Base-by-base conservation (phyloP, 495 filamentous ascomycete species). In the Extremus antarcticus region DNA sequence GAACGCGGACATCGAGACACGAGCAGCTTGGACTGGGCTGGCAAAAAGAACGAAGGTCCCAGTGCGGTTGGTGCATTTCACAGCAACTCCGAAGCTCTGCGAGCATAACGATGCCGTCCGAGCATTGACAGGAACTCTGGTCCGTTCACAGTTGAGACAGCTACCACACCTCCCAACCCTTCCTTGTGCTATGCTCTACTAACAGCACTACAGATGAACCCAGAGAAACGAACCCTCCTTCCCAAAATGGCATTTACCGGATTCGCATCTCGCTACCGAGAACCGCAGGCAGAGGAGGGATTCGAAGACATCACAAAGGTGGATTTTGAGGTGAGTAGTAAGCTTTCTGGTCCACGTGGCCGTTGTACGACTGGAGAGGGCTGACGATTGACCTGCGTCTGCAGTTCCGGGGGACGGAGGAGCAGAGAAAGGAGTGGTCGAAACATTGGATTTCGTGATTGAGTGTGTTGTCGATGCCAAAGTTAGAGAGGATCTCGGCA, bases 71-170 rank as follows among this genome's bases (percentile, higher is more conserved):
- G 70, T 96, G 3, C 84, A 87, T 61, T 95, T 98, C 70, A 86
- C 84, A 47, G 80, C 88, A 16, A 69, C 80, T 1, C 63, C 79
- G 10, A 76, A 78, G 38, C 60, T 97, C 3, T 95, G 90, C 69
- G 79, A 86, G 65, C 92, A 98, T 69, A 97, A 98, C 64, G 86
- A 92, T 64, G 81, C 81, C 0, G 88, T 94, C 25, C 78, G 92
- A 60, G 82, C 88, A 0, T 71, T 91, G 50, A 88, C 87, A 58
- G 71, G 74, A 23, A 53, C 61, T 24, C 68, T 77, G 54, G 62
- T 76, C 70, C 60, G 65, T 62, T 9, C 16, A 16, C 29, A 17
- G 25, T 43, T 40, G 19, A 40, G 32, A 13, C 46, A 50, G 29
- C 29, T 35, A 35, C 19, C 25, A 51, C 45, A 29, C 24, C 24